A percentile compares a stretch with the other conserved stretches of the same genome.
Conservation (phyloP, 176 grass and related monocot species). For the Cocos nucifera region DNA sequence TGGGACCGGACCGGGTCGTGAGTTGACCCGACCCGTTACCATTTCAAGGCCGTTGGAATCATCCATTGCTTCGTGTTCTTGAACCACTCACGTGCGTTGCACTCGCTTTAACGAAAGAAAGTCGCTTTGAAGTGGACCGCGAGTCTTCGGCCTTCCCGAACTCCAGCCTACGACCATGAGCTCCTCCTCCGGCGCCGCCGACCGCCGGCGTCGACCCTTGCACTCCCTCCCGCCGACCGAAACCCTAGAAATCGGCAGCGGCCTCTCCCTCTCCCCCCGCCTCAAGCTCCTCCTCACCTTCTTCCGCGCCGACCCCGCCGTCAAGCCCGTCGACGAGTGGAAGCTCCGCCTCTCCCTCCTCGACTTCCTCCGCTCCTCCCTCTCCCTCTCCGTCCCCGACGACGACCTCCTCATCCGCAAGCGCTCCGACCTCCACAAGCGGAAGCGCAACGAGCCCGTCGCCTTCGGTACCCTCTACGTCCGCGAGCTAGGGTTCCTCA, state of each 20-base stretch:
- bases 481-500: slow-evolving; percentile 64
- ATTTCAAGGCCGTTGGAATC: no score
- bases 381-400: slow-evolving; percentile 44
- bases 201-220: slow-evolving; percentile 12
- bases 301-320: slow-evolving; percentile 62
- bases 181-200: slow-evolving; percentile 3
- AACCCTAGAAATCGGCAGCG: slow-evolving; percentile 38
- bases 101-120: no score
- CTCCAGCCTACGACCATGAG: no score
- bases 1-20: no score
- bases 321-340: slow-evolving; percentile 85
- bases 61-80: no score
- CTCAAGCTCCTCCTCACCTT: slow-evolving; percentile 78
- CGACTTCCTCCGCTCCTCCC: slow-evolving; percentile 55
- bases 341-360: slow-evolving; percentile 69
- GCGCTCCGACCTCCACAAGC: slow-evolving; percentile 75
- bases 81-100: no score
- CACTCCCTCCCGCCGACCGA: slow-evolving; percentile 32
- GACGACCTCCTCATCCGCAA: slow-evolving; percentile 43
- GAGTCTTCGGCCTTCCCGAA: no score
- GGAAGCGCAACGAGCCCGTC: slow-evolving; percentile 63
- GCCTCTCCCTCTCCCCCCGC: slow-evolving; percentile 50
- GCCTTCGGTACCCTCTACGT: slow-evolving; percentile 64
- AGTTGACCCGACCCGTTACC: no score
- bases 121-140: no score